Evolutionary conservation across 164 flowering plant species (phyloP).

Genomic region (Sextonia rubra): DNA sequence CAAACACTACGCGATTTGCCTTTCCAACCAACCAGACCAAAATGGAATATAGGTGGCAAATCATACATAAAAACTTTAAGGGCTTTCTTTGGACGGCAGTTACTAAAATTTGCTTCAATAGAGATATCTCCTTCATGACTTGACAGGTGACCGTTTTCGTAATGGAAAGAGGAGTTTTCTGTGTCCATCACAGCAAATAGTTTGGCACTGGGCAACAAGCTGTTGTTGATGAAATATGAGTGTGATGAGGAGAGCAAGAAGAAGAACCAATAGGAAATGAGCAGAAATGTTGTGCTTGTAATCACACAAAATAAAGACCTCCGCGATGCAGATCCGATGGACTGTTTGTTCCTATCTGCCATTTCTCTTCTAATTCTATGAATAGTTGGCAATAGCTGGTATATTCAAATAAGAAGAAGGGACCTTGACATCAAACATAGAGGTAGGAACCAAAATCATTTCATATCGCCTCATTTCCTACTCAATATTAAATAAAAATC

Average conservation of each 20-base stretch:
- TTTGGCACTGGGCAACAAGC: constrained; percentile 33
- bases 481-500: background rate
- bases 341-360: constrained; percentile 31
- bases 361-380: background rate
- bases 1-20: constrained; percentile 43
- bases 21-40: constrained; percentile 75
- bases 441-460: background rate
- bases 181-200: constrained; percentile 15
- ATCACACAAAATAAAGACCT: constrained; percentile 45
- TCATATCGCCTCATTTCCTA: background rate
- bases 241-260: constrained; percentile 49
- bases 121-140: constrained; percentile 7
- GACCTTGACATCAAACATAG: background rate
- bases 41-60: constrained; percentile 79
- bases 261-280: constrained; percentile 68
- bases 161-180: constrained; percentile 8
- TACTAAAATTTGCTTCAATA: constrained; percentile 9
- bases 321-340: constrained; percentile 34
- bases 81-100: constrained; percentile 12
- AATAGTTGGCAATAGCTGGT: background rate
- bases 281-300: constrained; percentile 33
- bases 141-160: constrained; percentile 17
- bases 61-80: constrained; percentile 94
- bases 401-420: background rate
- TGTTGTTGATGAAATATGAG: constrained; percentile 33